A percentile compares a stretch with the other conserved stretches of the same genome.
Conservation (phyloP, 2,329 filamentous ascomycete species). For the Decorospora gaudefroyi region DNA sequence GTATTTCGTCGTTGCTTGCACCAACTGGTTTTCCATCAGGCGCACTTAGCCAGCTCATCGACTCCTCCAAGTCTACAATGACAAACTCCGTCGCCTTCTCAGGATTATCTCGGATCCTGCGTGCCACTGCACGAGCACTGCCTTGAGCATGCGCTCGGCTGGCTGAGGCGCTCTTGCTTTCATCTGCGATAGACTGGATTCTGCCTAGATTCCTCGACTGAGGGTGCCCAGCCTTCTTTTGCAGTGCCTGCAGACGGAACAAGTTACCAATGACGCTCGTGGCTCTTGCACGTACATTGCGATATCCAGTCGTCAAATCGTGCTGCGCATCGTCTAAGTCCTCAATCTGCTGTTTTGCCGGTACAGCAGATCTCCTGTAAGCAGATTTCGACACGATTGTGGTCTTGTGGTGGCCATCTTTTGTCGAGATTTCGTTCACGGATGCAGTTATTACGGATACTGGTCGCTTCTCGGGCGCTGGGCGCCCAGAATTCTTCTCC, state of each 20-base stretch:
- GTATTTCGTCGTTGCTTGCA: conserved; percentile 25
- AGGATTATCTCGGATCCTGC: conserved; percentile 26
- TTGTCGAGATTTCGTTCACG: too few relatives aligned
- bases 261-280: conserved; percentile 30
- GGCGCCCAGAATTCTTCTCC: conserved; percentile 31
- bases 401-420: conserved; percentile 12
- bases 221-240: conserved; percentile 29
- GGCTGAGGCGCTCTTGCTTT: not conserved
- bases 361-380: too few relatives aligned
- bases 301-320: conserved; percentile 34
- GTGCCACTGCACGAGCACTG: conserved; percentile 32
- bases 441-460: not conserved
- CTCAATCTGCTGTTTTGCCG: conserved; percentile 11
- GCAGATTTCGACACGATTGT: too few relatives aligned
- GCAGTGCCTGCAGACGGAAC: conserved; percentile 32
- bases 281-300: conserved; percentile 30
- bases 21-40: conserved; percentile 18
- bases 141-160: conserved; percentile 12
- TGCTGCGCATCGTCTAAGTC: conserved; percentile 30
- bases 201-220: conserved; percentile 25
- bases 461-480: conserved; percentile 11
- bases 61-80: conserved; percentile 34
- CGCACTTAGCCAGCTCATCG: conserved; percentile 28
- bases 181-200: conserved; percentile 28
- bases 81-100: conserved; percentile 28